Conservation (phyloP, 371 early-diverging fungal species). For the Rhizopus stolonifer region DNA sequence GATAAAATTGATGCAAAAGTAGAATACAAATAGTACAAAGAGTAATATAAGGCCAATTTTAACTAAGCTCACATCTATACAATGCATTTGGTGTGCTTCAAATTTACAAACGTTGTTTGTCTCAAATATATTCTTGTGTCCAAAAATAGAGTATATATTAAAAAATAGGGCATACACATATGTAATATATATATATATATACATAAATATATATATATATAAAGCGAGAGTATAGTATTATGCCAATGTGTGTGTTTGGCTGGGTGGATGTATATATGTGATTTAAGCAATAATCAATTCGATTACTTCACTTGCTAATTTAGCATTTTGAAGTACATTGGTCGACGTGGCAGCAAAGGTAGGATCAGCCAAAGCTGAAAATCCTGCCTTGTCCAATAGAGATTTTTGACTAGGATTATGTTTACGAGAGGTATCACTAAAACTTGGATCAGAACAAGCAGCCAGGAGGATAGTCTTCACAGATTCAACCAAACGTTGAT, state of each 20-base stretch:
- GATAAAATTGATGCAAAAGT: no score
- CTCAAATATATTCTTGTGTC: no score
- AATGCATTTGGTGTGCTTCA: no score
- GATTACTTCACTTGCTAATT: constrained; percentile 62
- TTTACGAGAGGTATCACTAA: constrained; percentile 42
- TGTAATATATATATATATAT: neutral
- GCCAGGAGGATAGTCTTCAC: constrained; percentile 79
- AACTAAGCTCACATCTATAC: no score
- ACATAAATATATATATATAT: neutral
- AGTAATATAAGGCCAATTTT: no score
- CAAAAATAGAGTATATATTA: no score
- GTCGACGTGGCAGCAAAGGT: constrained; percentile 47
- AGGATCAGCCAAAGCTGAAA: constrained; percentile 44
- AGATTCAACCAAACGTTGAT: constrained; percentile 69
- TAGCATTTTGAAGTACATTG: constrained; percentile 51
- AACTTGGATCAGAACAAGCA: constrained; percentile 66
- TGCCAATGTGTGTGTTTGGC: no score
- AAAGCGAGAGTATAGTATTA: no score
- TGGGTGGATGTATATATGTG: no score
- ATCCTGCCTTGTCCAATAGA: constrained; percentile 58
- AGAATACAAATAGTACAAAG: no score
- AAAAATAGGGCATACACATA: no score
- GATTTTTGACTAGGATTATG: constrained; percentile 48
- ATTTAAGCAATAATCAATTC: constrained; percentile 57
- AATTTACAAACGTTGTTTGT: no score